Evolutionary conservation across 306 rosid genomes (phyloP).

Genomic region (Vicia faba): DNA sequence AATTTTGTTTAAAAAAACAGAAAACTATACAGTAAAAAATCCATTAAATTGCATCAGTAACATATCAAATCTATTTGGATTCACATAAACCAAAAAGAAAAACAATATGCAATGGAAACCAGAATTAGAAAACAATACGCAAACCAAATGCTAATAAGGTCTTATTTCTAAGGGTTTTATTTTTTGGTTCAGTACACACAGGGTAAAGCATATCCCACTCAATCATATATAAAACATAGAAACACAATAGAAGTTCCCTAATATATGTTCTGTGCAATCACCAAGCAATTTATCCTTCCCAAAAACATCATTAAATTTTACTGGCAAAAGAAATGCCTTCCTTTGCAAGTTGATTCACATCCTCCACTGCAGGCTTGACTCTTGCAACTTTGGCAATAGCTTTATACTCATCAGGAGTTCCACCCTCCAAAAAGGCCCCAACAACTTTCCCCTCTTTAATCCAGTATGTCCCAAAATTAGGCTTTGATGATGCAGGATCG

Average conservation of each 20-base stretch:
- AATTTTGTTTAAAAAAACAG: too few relatives aligned
- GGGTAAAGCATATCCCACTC: background rate
- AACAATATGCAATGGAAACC: too few relatives aligned
- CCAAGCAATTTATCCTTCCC: slow-evolving; percentile 26
- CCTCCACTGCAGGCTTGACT: slow-evolving; percentile 64
- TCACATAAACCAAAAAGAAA: too few relatives aligned
- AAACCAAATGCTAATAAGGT: background rate
- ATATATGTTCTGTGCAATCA: slow-evolving; percentile 30
- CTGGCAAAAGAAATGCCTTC: slow-evolving; percentile 87
- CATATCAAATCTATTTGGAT: too few relatives aligned
- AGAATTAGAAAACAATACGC: background rate
- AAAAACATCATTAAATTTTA: slow-evolving; percentile 46
- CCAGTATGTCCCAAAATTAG: slow-evolving; percentile 95
- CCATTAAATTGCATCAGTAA: too few relatives aligned
- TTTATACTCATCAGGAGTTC: slow-evolving; percentile 83
- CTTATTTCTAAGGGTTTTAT: background rate
- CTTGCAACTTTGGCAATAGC: slow-evolving; percentile 89
- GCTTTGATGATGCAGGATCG: slow-evolving; percentile 60
- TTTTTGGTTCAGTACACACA: background rate
- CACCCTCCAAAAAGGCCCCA: slow-evolving; percentile 82
- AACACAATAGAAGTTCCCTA: background rate
- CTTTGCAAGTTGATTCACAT: slow-evolving; percentile 62
- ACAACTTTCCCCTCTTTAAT: slow-evolving; percentile 82
- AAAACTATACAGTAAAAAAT: too few relatives aligned
- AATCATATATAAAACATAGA: background rate